A percentile compares a stretch with the other conserved stretches of the same genome.
These are phyloP conservation scores for Dothiorella sarmentorum DNA, from an alignment of 2,329 filamentous ascomycete species.

Conservation along the genomic window DNA sequence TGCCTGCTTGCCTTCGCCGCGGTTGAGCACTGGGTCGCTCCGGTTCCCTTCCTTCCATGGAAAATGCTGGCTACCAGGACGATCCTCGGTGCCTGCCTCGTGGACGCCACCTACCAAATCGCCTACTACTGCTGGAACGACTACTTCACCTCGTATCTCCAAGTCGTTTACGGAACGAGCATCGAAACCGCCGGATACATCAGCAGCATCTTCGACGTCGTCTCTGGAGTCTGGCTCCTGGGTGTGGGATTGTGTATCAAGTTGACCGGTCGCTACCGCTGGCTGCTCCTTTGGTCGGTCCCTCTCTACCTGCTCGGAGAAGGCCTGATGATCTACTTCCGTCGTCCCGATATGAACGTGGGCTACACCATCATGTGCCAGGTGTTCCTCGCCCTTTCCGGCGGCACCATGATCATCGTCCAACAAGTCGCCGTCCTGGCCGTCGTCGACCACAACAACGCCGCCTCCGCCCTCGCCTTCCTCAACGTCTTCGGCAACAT, in stretches of 20 bases:
- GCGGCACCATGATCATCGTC: conserved; percentile 30
- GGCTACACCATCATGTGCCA: conserved; percentile 29
- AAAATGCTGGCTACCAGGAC: conserved; percentile 48
- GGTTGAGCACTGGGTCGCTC: conserved; percentile 41
- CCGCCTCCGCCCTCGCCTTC: conserved; percentile 60
- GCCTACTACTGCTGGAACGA: conserved; percentile 33
- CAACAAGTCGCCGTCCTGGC: conserved; percentile 11
- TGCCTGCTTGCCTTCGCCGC: conserved; percentile 37
- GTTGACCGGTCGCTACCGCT: conserved; percentile 21
- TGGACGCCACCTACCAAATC: conserved; percentile 35
- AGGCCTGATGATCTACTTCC: conserved; percentile 30
- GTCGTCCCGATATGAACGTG: not conserved
- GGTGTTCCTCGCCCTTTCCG: conserved; percentile 30
- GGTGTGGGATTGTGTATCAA: conserved; percentile 14
- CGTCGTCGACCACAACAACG: conserved; percentile 49
- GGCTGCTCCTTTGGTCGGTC: conserved; percentile 7
- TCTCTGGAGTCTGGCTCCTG: conserved; percentile 28
- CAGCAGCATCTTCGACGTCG: conserved; percentile 37
- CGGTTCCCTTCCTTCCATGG: conserved; percentile 43
- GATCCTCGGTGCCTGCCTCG: conserved; percentile 50
- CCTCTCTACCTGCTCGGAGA: conserved; percentile 24
- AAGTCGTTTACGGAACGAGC: conserved; percentile 37
- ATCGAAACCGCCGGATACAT: conserved; percentile 36
- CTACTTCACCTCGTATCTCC: conserved; percentile 41
- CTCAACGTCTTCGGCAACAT: conserved; percentile 59